Evolutionary conservation across 441 rosid genomes (phyloP).

Genomic region (Pelargonium cotyledonis): DNA sequence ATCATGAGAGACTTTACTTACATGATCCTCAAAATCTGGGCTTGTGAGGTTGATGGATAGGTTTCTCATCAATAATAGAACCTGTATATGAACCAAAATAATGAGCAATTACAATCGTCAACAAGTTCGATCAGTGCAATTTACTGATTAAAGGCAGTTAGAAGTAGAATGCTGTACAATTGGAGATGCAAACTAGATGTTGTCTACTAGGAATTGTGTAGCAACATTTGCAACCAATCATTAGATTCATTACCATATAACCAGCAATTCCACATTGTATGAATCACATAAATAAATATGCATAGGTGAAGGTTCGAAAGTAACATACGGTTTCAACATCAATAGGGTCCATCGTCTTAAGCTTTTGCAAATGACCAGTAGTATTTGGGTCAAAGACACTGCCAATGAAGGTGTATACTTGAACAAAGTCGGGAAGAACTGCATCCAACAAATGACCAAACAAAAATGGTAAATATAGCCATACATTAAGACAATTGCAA

Average conservation of each 20-base stretch:
- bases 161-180: conserved; percentile 7
- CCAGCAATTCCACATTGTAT: too few relatives aligned
- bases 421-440: conserved; percentile 83
- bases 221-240: too few relatives aligned
- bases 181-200: neutral
- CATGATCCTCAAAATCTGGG: conserved; percentile 83
- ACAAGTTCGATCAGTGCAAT: too few relatives aligned
- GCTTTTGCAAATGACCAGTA: conserved; percentile 60
- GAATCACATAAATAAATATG: neutral
- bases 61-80: conserved; percentile 75
- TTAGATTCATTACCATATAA: too few relatives aligned
- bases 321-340: conserved; percentile 71
- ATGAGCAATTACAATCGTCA: neutral
- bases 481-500: neutral
- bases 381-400: conserved; percentile 77
- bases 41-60: conserved; percentile 66
- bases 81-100: conserved; percentile 42
- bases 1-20: conserved; percentile 33
- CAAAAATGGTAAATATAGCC: neutral
- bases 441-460: conserved; percentile 26
- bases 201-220: neutral
- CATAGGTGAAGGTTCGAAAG: neutral
- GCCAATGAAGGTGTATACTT: conserved; percentile 89
- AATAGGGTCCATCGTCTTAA: conserved; percentile 90
- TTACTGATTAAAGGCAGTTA: neutral